phyloP scores from a whole-genome alignment of 2,329 filamentous ascomycete species.

The Leptographium lundbergii region DNA sequence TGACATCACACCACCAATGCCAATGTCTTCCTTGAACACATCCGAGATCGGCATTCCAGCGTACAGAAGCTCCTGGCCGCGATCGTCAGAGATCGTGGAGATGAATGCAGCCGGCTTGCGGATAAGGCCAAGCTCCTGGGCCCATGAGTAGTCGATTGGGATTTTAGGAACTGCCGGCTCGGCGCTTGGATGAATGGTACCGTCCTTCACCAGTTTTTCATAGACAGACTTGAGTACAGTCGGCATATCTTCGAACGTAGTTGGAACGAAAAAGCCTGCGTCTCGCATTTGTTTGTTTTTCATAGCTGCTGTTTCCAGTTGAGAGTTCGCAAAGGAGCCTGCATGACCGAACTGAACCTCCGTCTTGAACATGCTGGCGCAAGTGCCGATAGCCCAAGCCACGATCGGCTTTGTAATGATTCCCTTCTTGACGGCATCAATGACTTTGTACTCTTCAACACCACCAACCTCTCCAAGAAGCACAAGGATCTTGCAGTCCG shows the following conservation, averaged over 20 bases:
- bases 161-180: constrained; percentile 98
- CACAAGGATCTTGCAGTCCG: constrained; percentile 93
- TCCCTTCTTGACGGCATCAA: constrained; percentile 91
- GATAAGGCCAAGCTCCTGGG: constrained; percentile 97
- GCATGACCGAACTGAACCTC: constrained; percentile 99
- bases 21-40: constrained; percentile 97
- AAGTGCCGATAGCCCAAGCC: constrained; percentile 98
- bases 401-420: constrained; percentile 97
- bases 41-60: constrained; percentile 99
- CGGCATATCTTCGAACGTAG: constrained; percentile 95
- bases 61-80: constrained; percentile 97
- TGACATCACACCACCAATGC: constrained; percentile 99
- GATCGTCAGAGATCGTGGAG: constrained; percentile 98
- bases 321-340: constrained; percentile 96
- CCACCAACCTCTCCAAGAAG: constrained; percentile 97
- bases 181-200: constrained; percentile 70
- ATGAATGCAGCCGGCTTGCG: constrained; percentile 99
- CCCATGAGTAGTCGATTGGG: constrained; percentile 99
- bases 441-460: constrained; percentile 99
- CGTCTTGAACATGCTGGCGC: constrained; percentile 99
- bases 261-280: constrained; percentile 84
- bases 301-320: constrained; percentile 88
- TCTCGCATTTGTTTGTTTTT: constrained; percentile 98
- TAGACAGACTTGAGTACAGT: constrained; percentile 66
- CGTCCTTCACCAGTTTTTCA: constrained; percentile 72